Conservation (phyloP, 176 grass and related monocot species). For the Cocos nucifera region DNA sequence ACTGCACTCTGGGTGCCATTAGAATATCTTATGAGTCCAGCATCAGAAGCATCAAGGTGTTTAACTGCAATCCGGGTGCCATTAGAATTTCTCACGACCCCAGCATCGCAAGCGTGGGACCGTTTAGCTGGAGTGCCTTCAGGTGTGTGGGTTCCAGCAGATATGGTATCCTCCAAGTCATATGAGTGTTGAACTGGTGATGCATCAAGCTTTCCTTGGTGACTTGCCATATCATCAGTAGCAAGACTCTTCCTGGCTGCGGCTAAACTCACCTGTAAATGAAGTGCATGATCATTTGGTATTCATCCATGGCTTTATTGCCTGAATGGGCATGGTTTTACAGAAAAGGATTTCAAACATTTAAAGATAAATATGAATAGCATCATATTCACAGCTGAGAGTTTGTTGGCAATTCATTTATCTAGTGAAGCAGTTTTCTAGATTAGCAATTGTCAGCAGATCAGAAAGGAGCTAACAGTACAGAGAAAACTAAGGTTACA, state of each 20-base stretch:
- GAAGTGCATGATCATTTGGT: too few relatives aligned
- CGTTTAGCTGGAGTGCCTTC: conserved; percentile 34
- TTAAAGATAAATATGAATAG: too few relatives aligned
- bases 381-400: too few relatives aligned
- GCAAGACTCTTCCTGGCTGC: conserved; percentile 68
- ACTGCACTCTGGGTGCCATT: conserved; percentile 16
- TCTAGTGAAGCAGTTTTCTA: too few relatives aligned
- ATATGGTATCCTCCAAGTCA: conserved; percentile 63
- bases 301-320: too few relatives aligned
- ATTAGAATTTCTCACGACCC: conserved; percentile 30
- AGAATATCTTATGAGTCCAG: conserved; percentile 26
- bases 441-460: too few relatives aligned
- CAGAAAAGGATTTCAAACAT: too few relatives aligned
- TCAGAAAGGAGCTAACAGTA: too few relatives aligned
- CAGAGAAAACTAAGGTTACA: too few relatives aligned
- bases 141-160: conserved; percentile 42
- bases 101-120: conserved; percentile 20
- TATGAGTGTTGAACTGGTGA: conserved; percentile 35
- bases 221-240: conserved; percentile 30
- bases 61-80: conserved; percentile 25
- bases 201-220: conserved; percentile 23
- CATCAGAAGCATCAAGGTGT: conserved; percentile 34
- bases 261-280: conserved; percentile 63
- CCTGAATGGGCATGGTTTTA: too few relatives aligned
- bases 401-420: too few relatives aligned